Evolutionary conservation across 2,329 filamentous ascomycete species (phyloP).

Genomic region (Phaeosphaeriaceae sp.): DNA sequence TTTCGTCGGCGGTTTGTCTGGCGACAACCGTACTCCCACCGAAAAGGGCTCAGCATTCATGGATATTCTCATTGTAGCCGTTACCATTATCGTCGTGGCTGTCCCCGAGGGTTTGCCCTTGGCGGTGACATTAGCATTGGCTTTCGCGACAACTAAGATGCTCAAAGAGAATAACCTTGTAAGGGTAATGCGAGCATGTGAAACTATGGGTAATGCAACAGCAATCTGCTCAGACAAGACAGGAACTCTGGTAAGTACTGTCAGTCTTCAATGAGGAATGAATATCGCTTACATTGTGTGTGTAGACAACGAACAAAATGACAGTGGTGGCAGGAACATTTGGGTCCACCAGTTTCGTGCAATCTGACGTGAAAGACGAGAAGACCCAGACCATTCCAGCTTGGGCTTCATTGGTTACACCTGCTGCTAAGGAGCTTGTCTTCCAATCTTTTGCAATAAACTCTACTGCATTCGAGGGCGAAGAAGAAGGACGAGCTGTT

Average conservation of each 20-base stretch:
- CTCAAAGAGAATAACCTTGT: constrained; percentile 47
- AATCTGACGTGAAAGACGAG: constrained; percentile 54
- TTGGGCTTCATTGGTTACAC: constrained; percentile 53
- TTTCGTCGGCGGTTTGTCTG: constrained; percentile 42
- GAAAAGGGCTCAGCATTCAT: constrained; percentile 48
- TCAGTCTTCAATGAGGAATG: accelerated
- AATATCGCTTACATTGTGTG: neutral
- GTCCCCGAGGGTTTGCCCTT: constrained; percentile 50
- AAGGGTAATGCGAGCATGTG: constrained; percentile 40
- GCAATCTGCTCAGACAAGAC: constrained; percentile 48
- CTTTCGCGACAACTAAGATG: constrained; percentile 46
- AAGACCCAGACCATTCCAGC: constrained; percentile 50
- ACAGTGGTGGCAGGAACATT: constrained; percentile 50
- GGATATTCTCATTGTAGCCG: constrained; percentile 51
- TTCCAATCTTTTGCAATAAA: constrained; percentile 46
- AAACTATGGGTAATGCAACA: constrained; percentile 47
- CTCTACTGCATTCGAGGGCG: constrained; percentile 62
- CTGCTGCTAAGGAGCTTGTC: constrained; percentile 38
- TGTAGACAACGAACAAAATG: constrained; percentile 49
- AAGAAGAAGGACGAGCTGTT: constrained; percentile 51
- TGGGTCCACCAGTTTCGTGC: constrained; percentile 53
- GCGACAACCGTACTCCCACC: constrained; percentile 29
- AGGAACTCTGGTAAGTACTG: constrained; percentile 30
- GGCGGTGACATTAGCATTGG: constrained; percentile 43
- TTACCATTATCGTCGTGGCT: constrained; percentile 52